These are phyloP conservation scores for Fusarium palustre DNA, from an alignment of 2,329 filamentous ascomycete genomes.

Conservation along the genomic window DNA sequence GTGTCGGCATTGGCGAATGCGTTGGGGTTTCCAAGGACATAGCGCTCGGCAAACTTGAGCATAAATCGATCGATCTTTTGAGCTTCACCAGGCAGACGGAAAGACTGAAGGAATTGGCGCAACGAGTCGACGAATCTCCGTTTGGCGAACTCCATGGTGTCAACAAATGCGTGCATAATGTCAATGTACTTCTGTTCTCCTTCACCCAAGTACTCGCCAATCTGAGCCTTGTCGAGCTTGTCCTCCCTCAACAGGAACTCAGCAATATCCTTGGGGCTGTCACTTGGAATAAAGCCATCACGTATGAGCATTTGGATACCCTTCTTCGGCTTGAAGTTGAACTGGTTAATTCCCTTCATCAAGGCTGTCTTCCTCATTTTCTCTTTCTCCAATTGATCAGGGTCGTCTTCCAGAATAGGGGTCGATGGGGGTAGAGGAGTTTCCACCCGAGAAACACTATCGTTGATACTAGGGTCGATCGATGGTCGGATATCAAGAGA, in stretches of 20 bases:
- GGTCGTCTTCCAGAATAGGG: slow-evolving; percentile 85
- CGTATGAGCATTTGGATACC: slow-evolving; percentile 86
- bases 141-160: slow-evolving; percentile 92
- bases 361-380: slow-evolving; percentile 95
- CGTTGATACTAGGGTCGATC: slow-evolving; percentile 75
- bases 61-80: slow-evolving; percentile 99
- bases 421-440: slow-evolving; percentile 72
- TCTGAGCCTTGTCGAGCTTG: slow-evolving; percentile 86
- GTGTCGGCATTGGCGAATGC: slow-evolving; percentile 99
- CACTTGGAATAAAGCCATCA: slow-evolving; percentile 87
- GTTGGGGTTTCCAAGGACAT: slow-evolving; percentile 93
- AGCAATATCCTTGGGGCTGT: slow-evolving; percentile 84
- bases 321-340: slow-evolving; percentile 98
- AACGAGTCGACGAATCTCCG: slow-evolving; percentile 93
- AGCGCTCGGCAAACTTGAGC: slow-evolving; percentile 98
- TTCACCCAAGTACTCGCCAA: slow-evolving; percentile 95
- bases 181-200: slow-evolving; percentile 93
- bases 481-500: slow-evolving; percentile 63
- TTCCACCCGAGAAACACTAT: slow-evolving; percentile 71
- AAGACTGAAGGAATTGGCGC: slow-evolving; percentile 91
- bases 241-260: slow-evolving; percentile 85
- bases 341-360: slow-evolving; percentile 87
- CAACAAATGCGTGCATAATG: slow-evolving; percentile 98
- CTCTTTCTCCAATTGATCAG: slow-evolving; percentile 91
- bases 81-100: slow-evolving; percentile 93